Conservation (phyloP, 768 basidiomycete species). For the Russula compacta region DNA sequence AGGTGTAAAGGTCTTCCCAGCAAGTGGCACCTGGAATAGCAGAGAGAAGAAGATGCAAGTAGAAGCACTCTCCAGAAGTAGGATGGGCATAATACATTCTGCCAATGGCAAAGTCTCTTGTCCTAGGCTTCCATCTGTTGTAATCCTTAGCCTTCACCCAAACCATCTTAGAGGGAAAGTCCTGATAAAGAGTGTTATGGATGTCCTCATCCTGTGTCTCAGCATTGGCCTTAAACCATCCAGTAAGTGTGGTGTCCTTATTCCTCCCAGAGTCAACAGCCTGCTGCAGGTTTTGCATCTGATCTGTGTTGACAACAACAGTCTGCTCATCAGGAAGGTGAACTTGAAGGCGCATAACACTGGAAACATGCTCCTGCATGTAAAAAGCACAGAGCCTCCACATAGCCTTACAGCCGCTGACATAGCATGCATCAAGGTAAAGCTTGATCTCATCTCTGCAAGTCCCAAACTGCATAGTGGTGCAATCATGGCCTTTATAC, state of each 20-base stretch:
- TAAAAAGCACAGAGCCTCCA: neutral
- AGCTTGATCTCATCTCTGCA: constrained; percentile 28
- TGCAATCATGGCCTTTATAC: constrained; percentile 39
- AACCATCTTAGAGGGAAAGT: constrained; percentile 6
- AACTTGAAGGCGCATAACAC: neutral
- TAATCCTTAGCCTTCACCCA: constrained; percentile 19
- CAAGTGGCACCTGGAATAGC: neutral
- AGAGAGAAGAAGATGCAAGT: neutral
- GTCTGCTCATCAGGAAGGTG: neutral
- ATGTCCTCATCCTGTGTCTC: constrained; percentile 21
- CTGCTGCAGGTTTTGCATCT: constrained; percentile 17
- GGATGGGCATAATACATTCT: neutral
- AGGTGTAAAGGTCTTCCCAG: constrained; percentile 9
- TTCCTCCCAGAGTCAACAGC: constrained; percentile 9
- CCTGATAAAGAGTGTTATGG: constrained; percentile 33
- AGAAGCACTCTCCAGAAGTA: neutral
- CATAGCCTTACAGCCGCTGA: neutral
- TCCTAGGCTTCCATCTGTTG: constrained; percentile 26
- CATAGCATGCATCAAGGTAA: constrained; percentile 25
- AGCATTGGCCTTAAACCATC: constrained; percentile 23
- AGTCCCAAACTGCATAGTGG: constrained; percentile 27
- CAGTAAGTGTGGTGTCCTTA: constrained; percentile 29
- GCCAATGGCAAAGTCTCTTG: constrained; percentile 18
- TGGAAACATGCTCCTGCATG: neutral
- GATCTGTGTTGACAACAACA: constrained; percentile 32